phyloP scores from a whole-genome alignment of 768 basidiomycete genomes.

The Leucosporidium scottii region DNA sequence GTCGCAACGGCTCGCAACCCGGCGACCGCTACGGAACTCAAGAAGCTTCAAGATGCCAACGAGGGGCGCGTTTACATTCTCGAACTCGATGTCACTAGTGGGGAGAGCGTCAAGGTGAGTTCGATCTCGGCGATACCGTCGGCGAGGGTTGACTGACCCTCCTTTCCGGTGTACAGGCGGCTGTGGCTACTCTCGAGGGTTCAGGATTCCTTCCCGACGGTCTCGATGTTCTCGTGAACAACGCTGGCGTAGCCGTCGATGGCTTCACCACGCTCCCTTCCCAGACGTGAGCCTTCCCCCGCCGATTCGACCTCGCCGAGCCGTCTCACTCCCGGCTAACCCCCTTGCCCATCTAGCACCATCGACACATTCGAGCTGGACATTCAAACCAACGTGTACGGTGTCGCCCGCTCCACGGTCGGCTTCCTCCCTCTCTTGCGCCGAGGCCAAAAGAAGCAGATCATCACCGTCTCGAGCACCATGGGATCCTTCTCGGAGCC shows the following conservation, averaged over 20 bases:
- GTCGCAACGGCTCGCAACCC: constrained; percentile 41
- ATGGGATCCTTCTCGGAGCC: constrained; percentile 7
- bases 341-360: neutral
- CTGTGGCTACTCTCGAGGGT: constrained; percentile 20
- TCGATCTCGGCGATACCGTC: too few relatives aligned
- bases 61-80: constrained; percentile 42
- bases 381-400: constrained; percentile 41
- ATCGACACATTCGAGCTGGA: neutral
- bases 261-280: neutral
- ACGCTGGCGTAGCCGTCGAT: constrained; percentile 22
- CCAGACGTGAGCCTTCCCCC: too few relatives aligned
- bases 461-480: constrained; percentile 13
- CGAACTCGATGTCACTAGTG: constrained; percentile 44
- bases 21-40: constrained; percentile 29
- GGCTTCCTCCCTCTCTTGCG: constrained; percentile 46
- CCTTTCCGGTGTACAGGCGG: constrained; percentile 12
- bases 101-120: constrained; percentile 39
- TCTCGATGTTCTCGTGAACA: constrained; percentile 22
- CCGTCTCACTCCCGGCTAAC: too few relatives aligned
- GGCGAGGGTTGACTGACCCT: neutral
- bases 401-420: constrained; percentile 43
- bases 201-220: constrained; percentile 10
- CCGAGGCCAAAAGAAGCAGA: constrained; percentile 15
- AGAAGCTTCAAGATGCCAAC: constrained; percentile 15
- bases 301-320: too few relatives aligned